Base-by-base conservation (phyloP, 441 rosid species). In the Sinapis alba region DNA sequence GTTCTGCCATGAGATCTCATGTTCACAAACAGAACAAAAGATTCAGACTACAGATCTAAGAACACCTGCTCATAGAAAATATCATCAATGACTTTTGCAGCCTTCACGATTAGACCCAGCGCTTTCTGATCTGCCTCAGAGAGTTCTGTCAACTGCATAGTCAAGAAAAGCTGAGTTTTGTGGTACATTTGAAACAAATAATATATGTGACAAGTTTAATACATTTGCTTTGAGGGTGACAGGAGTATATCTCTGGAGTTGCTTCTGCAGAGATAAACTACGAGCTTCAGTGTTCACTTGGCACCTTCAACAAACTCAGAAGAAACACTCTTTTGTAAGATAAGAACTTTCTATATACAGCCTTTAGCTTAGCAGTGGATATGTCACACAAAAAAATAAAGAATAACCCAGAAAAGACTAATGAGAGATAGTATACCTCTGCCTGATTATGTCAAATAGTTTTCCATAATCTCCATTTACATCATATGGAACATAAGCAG, bases 21-120 rank as follows among this genome's bases (percentile, higher is more conserved):
- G 38, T 21, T 23, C 66, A 62, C n/a, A 0, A 47, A 20, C 19
- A 16, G n/a, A 54, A 53, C 9, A 27, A 15, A 38, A 71, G 66
- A 15, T 36, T 27, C n/a, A 6, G 41, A 51, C 18, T 20, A 16
- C 24, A 69, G 32, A 74, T 61, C 47, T 56, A 75, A 58, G 77
- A 62, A 65, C n/a, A 91, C 99, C 99, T 93, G 99, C 75, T 80
- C 82, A 81, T 86, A 79, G 71, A 93, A 95, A 58, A 91, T 93
- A 58, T 95, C 97, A 69, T 93, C 97, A 72, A 93, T 81, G 54
- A 91, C 36, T 83, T 75, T 82, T 73, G 97, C 98, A 80, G 99
- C 97, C 87, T 88, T 87, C 66, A 93, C 83, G 73, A 95, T 79
- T 53, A 91, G 83, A 43, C 70, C 24, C 73, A 95, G 62, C 65